These are phyloP conservation scores for Amniculicola lignicola DNA, from an alignment of 495 filamentous ascomycete species.

Conservation along the genomic window DNA sequence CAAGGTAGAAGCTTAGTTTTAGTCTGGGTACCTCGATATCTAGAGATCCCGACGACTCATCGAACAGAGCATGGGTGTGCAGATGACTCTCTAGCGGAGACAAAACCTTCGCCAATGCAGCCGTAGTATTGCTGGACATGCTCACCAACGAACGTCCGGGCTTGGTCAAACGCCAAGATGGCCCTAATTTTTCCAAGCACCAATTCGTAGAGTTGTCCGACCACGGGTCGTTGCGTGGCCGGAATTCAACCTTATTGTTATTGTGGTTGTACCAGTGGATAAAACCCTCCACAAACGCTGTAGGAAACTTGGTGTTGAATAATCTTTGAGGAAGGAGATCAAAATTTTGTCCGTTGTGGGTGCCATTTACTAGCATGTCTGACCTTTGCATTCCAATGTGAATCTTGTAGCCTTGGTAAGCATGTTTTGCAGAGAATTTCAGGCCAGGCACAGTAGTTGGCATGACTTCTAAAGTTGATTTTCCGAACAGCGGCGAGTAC, in stretches of 20 bases:
- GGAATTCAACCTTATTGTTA: conserved; percentile 50
- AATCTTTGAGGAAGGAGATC: conserved; percentile 49
- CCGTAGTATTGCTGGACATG: conserved; percentile 1
- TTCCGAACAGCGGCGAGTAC: conserved; percentile 47
- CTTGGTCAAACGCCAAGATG: conserved; percentile 11
- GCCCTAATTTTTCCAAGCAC: neutral
- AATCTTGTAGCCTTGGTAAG: conserved; percentile 39
- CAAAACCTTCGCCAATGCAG: conserved; percentile 1
- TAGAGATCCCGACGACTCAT: neutral
- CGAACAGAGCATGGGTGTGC: conserved; percentile 9
- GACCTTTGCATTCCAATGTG: conserved; percentile 43
- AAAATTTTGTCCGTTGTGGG: conserved; percentile 17
- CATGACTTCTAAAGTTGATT: conserved; percentile 40
- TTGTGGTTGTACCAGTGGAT: conserved; percentile 59
- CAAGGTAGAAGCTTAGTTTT: conserved; percentile 12
- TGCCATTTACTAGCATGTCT: conserved; percentile 36
- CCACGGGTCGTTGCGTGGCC: conserved; percentile 49
- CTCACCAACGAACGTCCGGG: neutral
- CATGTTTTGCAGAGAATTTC: conserved; percentile 43
- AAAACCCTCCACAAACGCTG: conserved; percentile 46
- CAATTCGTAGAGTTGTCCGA: conserved; percentile 16
- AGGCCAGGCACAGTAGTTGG: conserved; percentile 49
- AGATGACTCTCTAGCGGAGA: conserved; percentile 2
- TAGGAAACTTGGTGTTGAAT: conserved; percentile 49
- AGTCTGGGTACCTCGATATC: conserved; percentile 22